Evolutionary conservation across 495 filamentous ascomycete genomes (phyloP), one percentile per base, ranked within the genome.

Genomic region (Aspergillus haitiensis): DNA sequence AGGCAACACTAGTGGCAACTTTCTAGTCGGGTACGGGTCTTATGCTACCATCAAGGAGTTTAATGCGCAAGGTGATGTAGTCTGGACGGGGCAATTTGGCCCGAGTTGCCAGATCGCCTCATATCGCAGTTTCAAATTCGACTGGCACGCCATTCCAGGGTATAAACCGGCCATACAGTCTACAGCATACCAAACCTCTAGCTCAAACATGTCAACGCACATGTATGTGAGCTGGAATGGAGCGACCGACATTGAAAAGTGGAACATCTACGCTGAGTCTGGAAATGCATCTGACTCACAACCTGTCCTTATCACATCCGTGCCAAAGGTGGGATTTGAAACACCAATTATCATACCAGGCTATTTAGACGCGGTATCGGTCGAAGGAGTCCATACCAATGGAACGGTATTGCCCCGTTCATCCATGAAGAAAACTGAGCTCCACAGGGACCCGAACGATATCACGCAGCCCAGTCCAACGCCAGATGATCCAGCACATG

Each of bases 141-240:
- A 47, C 44, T 47, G 44, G 44, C 44, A 47, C 15, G 44, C 44
- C 0, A 47, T 18, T 5, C 44, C 44, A 6, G 16, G 15, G n/a
- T 47, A 47, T 10, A 5, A 15, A 1, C 44, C 44, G 15, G 44
- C 2, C 44, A 6, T 47, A 3, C 6, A 47, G 1, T 15, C 15
- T 5, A 21, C 12, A 5, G 44, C 44, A 7, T 47, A 47, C n/a
- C 44, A 47, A 18, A 7, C 44, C 0, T 18, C 44, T 7, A 47
- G 6, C 15, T 15, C 15, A 5, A 15, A 16, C n/a, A 21, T 47
- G 44, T 47, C 44, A 9, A 47, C 44, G 6, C 44, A 47, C 15
- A 18, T 47, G 6, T 47, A 47, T 9, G 44, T 47, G n/a, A 47
- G 44, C 44, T 47, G 44, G 44, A 47, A 47, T 18, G 44, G 44